These are phyloP conservation scores for Populus nigra DNA, from an alignment of 345 rosid genomes.

Conservation along the genomic window DNA sequence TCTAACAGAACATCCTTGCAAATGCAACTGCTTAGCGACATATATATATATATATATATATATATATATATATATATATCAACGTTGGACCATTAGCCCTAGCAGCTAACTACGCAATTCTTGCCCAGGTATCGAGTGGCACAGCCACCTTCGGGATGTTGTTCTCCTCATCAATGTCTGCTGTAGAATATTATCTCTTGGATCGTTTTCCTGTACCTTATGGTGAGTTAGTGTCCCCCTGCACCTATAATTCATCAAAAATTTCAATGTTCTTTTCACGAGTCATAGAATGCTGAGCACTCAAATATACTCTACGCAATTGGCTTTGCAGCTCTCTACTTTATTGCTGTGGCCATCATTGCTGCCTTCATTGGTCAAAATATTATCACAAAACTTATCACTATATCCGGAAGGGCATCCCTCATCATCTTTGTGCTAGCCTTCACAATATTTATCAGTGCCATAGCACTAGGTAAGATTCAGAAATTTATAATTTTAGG, in stretches of 20 bases:
- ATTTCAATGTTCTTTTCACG: not conserved
- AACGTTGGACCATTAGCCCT: too few species aligned
- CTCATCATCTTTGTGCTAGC: constrained; percentile 15
- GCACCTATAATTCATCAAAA: not conserved
- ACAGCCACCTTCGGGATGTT: constrained; percentile 7
- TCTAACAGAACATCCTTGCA: not conserved
- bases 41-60: too few species aligned
- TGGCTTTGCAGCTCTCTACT: constrained; percentile 10
- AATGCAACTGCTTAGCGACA: too few species aligned
- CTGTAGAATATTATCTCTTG: constrained; percentile 6
- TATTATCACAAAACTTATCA: not conserved
- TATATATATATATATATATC: too few species aligned
- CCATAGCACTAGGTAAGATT: constrained; percentile 14
- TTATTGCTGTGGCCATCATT: constrained; percentile 12
- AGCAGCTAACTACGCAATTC: not conserved
- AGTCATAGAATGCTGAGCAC: not conserved
- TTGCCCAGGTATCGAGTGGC: not conserved
- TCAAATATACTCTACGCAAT: not conserved
- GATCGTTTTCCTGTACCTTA: constrained; percentile 9
- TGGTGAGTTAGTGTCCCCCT: not conserved
- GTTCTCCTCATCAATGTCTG: constrained; percentile 11
- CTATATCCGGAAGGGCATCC: constrained; percentile 10
- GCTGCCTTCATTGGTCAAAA: constrained; percentile 15
- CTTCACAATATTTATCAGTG: constrained; percentile 17
- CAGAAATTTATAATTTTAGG: not conserved